A percentile compares a stretch with the other conserved stretches of the same genome.
phyloP scores from a whole-genome alignment of 257 asterid species.

The Prunella vulgaris region DNA sequence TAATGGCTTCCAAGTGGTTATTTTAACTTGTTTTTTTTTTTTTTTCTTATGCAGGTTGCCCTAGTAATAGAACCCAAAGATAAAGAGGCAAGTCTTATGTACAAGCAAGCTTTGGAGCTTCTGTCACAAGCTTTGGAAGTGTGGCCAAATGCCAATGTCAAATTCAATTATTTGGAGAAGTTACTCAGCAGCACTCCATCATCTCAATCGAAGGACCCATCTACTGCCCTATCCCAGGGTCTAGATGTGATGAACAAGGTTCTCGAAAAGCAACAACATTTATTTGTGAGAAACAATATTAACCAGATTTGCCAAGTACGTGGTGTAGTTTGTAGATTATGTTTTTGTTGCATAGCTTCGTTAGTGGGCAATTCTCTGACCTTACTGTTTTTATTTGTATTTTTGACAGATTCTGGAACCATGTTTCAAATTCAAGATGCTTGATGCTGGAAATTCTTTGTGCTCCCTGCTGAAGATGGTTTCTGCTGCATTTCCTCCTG shows the following conservation, averaged over 20 bases:
- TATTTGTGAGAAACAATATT: constrained; percentile 92
- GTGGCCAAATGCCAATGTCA: constrained; percentile 99
- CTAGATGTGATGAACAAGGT: constrained; percentile 99
- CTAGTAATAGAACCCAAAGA: constrained; percentile 98
- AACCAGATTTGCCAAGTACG: constrained; percentile 90
- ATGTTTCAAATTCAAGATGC: constrained; percentile 96
- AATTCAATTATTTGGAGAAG: constrained; percentile 96
- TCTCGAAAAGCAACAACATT: constrained; percentile 91
- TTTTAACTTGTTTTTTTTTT: constrained; percentile 2
- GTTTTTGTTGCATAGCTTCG: constrained; percentile 22
- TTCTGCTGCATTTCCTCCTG: constrained; percentile 91
- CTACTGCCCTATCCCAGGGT: constrained; percentile 97
- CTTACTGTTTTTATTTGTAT: constrained; percentile 7
- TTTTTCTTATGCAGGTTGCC: constrained; percentile 58
- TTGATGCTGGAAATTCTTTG: constrained; percentile 93
- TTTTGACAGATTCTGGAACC: constrained; percentile 89
- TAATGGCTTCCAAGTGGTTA: neutral
- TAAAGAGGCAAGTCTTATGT: constrained; percentile 96
- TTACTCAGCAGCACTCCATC: constrained; percentile 89
- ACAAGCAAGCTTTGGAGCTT: constrained; percentile 96
- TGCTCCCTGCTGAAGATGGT: constrained; percentile 95
- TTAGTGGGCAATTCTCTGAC: constrained; percentile 4
- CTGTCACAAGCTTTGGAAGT: constrained; percentile 97
- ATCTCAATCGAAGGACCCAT: constrained; percentile 98
- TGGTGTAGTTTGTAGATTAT: constrained; percentile 20